Evolutionary conservation across 352 stramenopile species (phyloP).

Genomic region (Paralagenidium karlingii): DNA sequence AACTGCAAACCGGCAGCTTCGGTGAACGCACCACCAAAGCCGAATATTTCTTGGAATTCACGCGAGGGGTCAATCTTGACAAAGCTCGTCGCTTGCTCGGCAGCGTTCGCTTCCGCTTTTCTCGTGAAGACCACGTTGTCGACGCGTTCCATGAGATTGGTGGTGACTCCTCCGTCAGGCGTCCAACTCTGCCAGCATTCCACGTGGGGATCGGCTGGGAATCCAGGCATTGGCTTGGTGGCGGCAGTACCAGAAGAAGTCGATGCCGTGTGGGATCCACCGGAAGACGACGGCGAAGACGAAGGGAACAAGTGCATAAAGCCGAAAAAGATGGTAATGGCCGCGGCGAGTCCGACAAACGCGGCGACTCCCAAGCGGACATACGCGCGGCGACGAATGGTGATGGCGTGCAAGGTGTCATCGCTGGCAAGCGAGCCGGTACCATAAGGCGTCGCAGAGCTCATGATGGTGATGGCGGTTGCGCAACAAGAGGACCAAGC

Average conservation of each 20-base stretch:
- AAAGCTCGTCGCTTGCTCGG: conserved; percentile 10
- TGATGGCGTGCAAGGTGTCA: conserved; percentile 3
- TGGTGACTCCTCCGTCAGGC: conserved; percentile 23
- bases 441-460: conserved; percentile 14
- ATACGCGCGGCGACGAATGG: conserved; percentile 12
- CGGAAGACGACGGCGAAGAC: neutral
- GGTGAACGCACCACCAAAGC: conserved; percentile 89
- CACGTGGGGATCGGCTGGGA: conserved; percentile 6
- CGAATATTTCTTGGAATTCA: conserved; percentile 68
- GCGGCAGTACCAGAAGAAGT: neutral
- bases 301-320: neutral
- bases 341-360: conserved; percentile 12
- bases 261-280: neutral
- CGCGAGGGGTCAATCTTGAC: conserved; percentile 38
- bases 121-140: conserved; percentile 28
- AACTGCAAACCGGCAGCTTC: conserved; percentile 85
- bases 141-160: conserved; percentile 53
- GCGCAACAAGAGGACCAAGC: too few species aligned
- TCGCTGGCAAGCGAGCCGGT: conserved; percentile 14
- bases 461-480: too few species aligned
- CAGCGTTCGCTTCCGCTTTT: conserved; percentile 7
- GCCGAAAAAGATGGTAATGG: conserved; percentile 10
- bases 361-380: conserved; percentile 14
- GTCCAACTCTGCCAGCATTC: conserved; percentile 63
- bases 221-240: neutral